These are phyloP conservation scores for Ophiostoma australiae DNA, from an alignment of 2,329 filamentous ascomycete species.

Conservation along the genomic window DNA sequence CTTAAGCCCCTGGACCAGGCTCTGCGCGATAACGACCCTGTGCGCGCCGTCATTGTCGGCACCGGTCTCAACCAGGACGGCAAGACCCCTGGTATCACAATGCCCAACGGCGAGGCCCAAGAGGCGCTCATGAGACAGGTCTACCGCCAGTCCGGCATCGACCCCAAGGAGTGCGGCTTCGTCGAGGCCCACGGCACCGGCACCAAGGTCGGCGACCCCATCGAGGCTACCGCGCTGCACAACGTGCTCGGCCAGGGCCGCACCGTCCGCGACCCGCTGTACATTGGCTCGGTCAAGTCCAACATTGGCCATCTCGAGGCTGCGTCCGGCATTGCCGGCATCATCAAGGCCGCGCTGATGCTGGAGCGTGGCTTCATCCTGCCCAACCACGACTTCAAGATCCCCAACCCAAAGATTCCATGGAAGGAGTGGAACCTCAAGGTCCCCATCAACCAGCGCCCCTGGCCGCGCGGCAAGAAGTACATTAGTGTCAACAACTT, in stretches of 20 bases:
- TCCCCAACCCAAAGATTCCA: slow-evolving; percentile 40
- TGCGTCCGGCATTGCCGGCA: slow-evolving; percentile 45
- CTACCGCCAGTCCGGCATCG: slow-evolving; percentile 41
- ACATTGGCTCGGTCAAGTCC: slow-evolving; percentile 43
- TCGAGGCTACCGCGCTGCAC: slow-evolving; percentile 42
- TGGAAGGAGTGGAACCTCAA: slow-evolving; percentile 35
- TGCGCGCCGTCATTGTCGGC: slow-evolving; percentile 45
- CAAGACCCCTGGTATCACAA: slow-evolving; percentile 48
- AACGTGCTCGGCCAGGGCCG: slow-evolving; percentile 37
- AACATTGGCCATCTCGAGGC: slow-evolving; percentile 48
- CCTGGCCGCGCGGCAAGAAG: slow-evolving; percentile 40
- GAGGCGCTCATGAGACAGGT: slow-evolving; percentile 41
- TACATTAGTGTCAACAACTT: slow-evolving; percentile 44
- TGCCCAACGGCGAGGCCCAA: slow-evolving; percentile 47
- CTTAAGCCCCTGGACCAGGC: slow-evolving; percentile 50
- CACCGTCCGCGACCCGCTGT: slow-evolving; percentile 26
- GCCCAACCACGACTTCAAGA: slow-evolving; percentile 42
- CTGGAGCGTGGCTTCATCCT: slow-evolving; percentile 40
- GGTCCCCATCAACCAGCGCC: slow-evolving; percentile 33
- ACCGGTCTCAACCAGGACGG: slow-evolving; percentile 50
- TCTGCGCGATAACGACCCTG: slow-evolving; percentile 44
- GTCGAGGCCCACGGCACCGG: slow-evolving; percentile 45
- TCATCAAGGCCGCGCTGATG: slow-evolving; percentile 43
- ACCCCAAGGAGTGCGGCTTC: slow-evolving; percentile 42
- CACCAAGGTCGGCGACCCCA: slow-evolving; percentile 32